These are phyloP conservation scores for Podospora anserina DNA, from an alignment of 495 filamentous ascomycete genomes.

Conservation along the genomic window DNA sequence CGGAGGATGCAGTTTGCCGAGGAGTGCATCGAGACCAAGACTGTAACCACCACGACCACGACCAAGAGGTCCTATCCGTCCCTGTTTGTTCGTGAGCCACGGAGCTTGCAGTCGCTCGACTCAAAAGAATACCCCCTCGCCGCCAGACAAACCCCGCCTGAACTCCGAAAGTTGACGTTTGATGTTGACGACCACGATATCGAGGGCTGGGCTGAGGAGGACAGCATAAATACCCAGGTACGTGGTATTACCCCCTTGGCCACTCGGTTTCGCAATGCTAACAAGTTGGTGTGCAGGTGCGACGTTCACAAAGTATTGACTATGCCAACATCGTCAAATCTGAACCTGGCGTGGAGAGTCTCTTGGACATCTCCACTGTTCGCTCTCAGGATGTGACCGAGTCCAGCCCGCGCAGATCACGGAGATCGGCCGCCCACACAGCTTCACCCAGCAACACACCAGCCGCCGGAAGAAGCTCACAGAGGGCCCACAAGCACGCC, in stretches of 20 bases:
- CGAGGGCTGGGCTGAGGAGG: conserved; percentile 61
- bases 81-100: conserved; percentile 70
- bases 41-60: conserved; percentile 89
- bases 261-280: not conserved
- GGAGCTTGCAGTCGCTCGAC: conserved; percentile 71
- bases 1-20: conserved; percentile 48
- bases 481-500: conserved; percentile 24
- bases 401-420: conserved; percentile 24
- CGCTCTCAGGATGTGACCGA: conserved; percentile 25
- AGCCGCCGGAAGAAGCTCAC: conserved; percentile 28
- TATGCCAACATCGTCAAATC: conserved; percentile 33
- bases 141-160: conserved; percentile 69
- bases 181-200: conserved; percentile 55
- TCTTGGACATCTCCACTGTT: conserved; percentile 24
- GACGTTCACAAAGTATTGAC: conserved; percentile 35
- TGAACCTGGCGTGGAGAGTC: conserved; percentile 35
- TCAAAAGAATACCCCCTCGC: conserved; percentile 88
- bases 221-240: conserved; percentile 43
- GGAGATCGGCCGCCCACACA: conserved; percentile 27
- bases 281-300: conserved; percentile 24
- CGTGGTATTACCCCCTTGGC: not conserved
- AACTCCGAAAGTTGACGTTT: conserved; percentile 69
- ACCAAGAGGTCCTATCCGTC: conserved; percentile 89
- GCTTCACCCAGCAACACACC: conserved; percentile 38
- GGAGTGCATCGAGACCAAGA: conserved; percentile 60